Evolutionary conservation across 345 rosid genomes (phyloP), one percentile per base, ranked within the genome.

Genomic region (Populus nigra): DNA sequence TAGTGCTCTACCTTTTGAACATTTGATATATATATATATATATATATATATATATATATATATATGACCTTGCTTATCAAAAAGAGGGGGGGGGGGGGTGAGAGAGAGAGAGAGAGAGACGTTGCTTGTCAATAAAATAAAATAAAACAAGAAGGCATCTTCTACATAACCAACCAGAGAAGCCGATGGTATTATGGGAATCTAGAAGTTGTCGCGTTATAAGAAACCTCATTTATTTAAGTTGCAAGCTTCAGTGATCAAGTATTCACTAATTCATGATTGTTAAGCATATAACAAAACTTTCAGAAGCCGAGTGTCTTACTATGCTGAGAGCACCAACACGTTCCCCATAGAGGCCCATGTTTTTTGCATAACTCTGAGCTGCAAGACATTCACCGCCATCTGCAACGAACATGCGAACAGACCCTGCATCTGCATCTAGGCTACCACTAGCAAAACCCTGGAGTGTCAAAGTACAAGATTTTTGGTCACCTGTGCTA

Each of bases 261-360:
- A 72, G 77, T 35, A 10, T 68, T 69, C n/a, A 69, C 69, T 59
- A 68, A 74, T 35, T 72, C 50, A 55, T 47, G 5, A 47, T 47
- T 45, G 36, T 53, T 16, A 67, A 84, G 36, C 38, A 15, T 36
- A 47, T 17, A 43, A 3, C 15, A 39, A 53, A 38, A 23, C 6
- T 47, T 77, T 8, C 38, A 71, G 70, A 41, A 73, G 66, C 45
- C 25, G 33, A 68, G 55, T 20, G 68, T 47, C 87, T 85, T 84
- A 88, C 91, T 77, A 88, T 75, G 84, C 84, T 87, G 25, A 88
- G 84, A 18, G 91, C 84, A 70, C 91, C 89, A 77, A 88, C 88
- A 73, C 91, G 87, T 83, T 88, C 91, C 38, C 86, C 91, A 71
- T 88, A 88, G 59, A 88, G 89, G 43, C 89, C 91, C 91, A 88